Base-by-base conservation (phyloP, 2,329 filamentous ascomycete species). In the Metarhizium rileyi region DNA sequence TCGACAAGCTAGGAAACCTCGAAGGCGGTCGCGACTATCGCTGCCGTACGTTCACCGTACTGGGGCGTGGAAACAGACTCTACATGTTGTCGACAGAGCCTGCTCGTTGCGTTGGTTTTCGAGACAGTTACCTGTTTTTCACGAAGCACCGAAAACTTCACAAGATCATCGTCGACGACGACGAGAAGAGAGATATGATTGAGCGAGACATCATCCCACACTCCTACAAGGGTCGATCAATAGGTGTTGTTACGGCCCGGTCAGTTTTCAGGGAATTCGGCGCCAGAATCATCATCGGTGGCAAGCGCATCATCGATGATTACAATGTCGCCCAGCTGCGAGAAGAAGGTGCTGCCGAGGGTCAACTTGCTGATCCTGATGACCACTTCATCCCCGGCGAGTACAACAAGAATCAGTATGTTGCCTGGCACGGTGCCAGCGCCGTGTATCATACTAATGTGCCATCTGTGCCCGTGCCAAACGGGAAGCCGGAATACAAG, bases 21-120 rank as follows among this genome's bases (percentile, higher is more conserved):
- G 76, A 83, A 54, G 93, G 81, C 26, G 90, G 85, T 4, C 81
- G 93, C 58, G 89, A 97, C 61, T 98, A 98, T 66, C 84, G 93
- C 26, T 95, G 95, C 63, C 86, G 93, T 53, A 95, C 91, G 1
- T 98, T 98, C 66, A 95, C 86, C 7, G 86, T 98, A 55, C 77
- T 82, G 18, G 90, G 88, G 49, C 82, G 90, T 56, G 90, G 86
- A 35, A 80, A 91, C 46, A 76, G 90, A 50, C 81, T 95, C 10
- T 98, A 98, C 79, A 98, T 98, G 93, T 72, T 98, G 68, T 97
- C 93, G 3, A 98, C 93, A 4, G 93, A 98, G 64, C 94, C 93
- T 5, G 93, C 93, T 23, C 86, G 93, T 56, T 97, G 93, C 61
- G 90, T 95, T 49, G 93, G 93, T 16, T 98, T 98, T 76, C 80